Evolutionary conservation across 805 yeast species (phyloP).

Genomic region (Kazachstania kunashirensis): DNA sequence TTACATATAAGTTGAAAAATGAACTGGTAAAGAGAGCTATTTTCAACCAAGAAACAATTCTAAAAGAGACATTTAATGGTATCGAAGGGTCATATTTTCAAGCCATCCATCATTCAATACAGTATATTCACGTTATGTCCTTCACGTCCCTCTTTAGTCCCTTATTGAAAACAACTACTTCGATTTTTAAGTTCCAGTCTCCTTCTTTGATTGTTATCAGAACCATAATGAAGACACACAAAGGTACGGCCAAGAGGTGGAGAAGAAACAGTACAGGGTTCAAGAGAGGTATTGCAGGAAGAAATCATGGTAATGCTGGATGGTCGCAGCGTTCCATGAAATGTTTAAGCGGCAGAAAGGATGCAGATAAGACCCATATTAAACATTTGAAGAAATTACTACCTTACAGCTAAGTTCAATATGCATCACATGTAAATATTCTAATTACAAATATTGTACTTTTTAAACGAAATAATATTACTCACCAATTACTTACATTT

Average conservation of each 20-base stretch:
- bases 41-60: too few relatives aligned
- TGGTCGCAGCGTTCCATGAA: slow-evolving; percentile 59
- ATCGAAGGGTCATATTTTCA: too few relatives aligned
- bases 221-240: slow-evolving; percentile 59
- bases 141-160: too few relatives aligned
- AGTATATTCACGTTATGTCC: too few relatives aligned
- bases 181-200: slow-evolving; percentile 5
- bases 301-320: slow-evolving; percentile 89
- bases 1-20: too few relatives aligned
- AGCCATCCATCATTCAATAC: too few relatives aligned
- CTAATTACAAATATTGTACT: background rate
- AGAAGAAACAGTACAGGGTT: slow-evolving; percentile 60
- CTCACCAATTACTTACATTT: too few relatives aligned
- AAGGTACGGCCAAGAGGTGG: slow-evolving; percentile 83
- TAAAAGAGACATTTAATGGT: too few relatives aligned
- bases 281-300: slow-evolving; percentile 68
- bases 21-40: too few relatives aligned
- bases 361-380: slow-evolving; percentile 47
- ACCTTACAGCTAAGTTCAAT: slow-evolving; percentile 31
- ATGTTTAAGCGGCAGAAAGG: slow-evolving; percentile 49
- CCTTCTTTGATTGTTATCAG: slow-evolving; percentile 22
- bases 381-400: slow-evolving; percentile 49
- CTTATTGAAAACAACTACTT: slow-evolving; percentile 1
- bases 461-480: too few relatives aligned
- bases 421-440: background rate